Base-by-base conservation (phyloP, 2,329 filamentous ascomycete genomes). In the Cladosporium oxysporum region DNA sequence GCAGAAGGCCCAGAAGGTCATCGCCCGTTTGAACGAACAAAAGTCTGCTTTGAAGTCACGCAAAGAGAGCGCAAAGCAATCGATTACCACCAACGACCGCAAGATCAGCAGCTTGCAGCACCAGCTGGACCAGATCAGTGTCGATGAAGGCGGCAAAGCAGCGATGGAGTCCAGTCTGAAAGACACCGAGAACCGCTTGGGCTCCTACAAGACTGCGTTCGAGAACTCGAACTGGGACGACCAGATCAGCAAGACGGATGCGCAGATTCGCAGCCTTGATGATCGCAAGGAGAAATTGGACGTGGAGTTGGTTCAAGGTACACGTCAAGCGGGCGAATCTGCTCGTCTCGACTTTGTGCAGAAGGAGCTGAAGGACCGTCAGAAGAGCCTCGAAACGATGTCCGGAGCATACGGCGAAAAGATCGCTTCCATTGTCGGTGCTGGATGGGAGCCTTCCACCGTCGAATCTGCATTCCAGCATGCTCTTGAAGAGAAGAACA, bases 61-160 rank as follows among this genome's bases (percentile, higher is more conserved):
- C 70, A 95, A 93, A 64, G 84, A 90, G 28, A 87, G 85, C 55
- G 88, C 92, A 5, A 90, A 87, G 72, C 86, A 91, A 70, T 88
- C 91, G 57, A 92, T 96, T 67, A 81, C 82, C 0, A 79, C 83
- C 6, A 93, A 95, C 70, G 92, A 96, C 67, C 88, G 85, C 73
- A 90, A 90, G 63, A 87, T 89, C 7, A 79, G 79, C 3, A 79
- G 81, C 0, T 82, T 93, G 37, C 91, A 96, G 74, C 84, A 81
- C 57, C 87, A 90, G 35, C 82, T 92, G 35, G 85, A 90, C 71
- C 82, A 83, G n/a, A 89, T 99, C 64, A 85, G 90, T 41, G 85
- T 93, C 33, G 94, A 99, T 71, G 94, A 98, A 79, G 93, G 93
- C 3, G 87, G 87, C 35, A 91, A 92, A 76, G 90, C 91, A 29